phyloP scores from a whole-genome alignment of 1,284 basidiomycete genomes.

The Butyriboletus appendiculatus region DNA sequence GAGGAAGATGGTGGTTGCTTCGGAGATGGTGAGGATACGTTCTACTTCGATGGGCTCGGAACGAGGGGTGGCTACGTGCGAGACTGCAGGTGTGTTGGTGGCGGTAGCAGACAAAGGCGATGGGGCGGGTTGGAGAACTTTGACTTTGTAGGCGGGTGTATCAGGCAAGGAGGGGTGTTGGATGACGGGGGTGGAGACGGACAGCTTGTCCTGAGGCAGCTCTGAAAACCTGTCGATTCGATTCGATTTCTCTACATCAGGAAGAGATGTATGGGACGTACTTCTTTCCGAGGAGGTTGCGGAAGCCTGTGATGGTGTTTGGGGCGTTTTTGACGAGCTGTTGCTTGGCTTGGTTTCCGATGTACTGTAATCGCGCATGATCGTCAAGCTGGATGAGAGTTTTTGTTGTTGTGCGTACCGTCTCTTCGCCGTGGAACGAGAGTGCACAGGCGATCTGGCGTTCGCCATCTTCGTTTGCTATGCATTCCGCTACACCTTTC shows the following conservation, averaged over 20 bases:
- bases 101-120: slow-evolving; percentile 54
- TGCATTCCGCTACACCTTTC: slow-evolving; percentile 91
- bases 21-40: slow-evolving; percentile 81
- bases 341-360: slow-evolving; percentile 93
- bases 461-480: slow-evolving; percentile 98
- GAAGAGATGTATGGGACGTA: slow-evolving; percentile 38
- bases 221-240: slow-evolving; percentile 63
- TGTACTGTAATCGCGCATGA: slow-evolving; percentile 62
- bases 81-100: slow-evolving; percentile 65
- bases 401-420: slow-evolving; percentile 52
- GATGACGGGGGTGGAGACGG: slow-evolving; percentile 65
- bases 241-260: background rate
- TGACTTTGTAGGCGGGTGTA: slow-evolving; percentile 85
- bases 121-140: slow-evolving; percentile 76
- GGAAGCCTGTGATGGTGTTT: slow-evolving; percentile 94
- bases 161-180: slow-evolving; percentile 75
- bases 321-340: slow-evolving; percentile 95
- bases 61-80: slow-evolving; percentile 71
- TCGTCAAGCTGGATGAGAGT: slow-evolving; percentile 2
- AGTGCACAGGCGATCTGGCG: slow-evolving; percentile 96
- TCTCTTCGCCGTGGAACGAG: slow-evolving; percentile 89
- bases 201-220: slow-evolving; percentile 55
- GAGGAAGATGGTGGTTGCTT: slow-evolving; percentile 88
- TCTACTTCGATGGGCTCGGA: slow-evolving; percentile 77
- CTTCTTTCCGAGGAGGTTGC: slow-evolving; percentile 93